Conservation (phyloP, 805 yeast species). For the Kregervanrija delftensis region DNA sequence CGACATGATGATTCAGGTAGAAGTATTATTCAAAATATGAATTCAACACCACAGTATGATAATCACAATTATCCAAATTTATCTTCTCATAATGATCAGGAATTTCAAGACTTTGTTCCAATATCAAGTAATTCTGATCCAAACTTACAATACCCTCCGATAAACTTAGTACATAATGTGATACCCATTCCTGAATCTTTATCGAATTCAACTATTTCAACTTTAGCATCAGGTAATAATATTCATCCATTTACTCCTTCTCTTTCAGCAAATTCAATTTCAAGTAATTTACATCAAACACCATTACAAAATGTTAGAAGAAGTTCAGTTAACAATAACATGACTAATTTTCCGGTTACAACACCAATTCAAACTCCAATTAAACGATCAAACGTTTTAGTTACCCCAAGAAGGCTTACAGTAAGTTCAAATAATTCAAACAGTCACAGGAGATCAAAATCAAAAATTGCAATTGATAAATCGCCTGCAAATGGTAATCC, state of each 20-base stretch:
- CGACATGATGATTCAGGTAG: too few relatives aligned
- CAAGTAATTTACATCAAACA: conserved; percentile 9
- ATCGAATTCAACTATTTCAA: conserved; percentile 28
- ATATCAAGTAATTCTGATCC: conserved; percentile 20
- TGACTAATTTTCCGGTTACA: conserved; percentile 7
- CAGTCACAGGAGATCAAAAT: conserved; percentile 17
- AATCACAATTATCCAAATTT: neutral
- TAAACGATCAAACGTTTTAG: conserved; percentile 12
- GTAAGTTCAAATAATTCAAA: conserved; percentile 2
- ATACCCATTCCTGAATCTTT: conserved; percentile 24
- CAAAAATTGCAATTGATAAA: conserved; percentile 20
- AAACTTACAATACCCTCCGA: conserved; percentile 21
- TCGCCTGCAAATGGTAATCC: conserved; percentile 38
- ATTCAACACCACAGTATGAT: neutral
- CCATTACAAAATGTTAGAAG: conserved; percentile 17
- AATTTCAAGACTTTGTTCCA: conserved; percentile 24
- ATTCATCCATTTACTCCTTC: conserved; percentile 6
- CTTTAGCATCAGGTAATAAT: conserved; percentile 10
- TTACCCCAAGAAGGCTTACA: conserved; percentile 19
- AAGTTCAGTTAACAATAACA: conserved; percentile 10
- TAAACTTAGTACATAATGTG: neutral
- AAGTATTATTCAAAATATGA: neutral
- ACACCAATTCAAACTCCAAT: conserved; percentile 21
- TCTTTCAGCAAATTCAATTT: conserved; percentile 7
- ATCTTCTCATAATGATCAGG: conserved; percentile 9